A percentile compares a stretch with the other conserved stretches of the same genome.
These are phyloP conservation scores for Diophrys appendiculata DNA, from an alignment of 73 alveolate genomes.

Conservation along the genomic window DNA sequence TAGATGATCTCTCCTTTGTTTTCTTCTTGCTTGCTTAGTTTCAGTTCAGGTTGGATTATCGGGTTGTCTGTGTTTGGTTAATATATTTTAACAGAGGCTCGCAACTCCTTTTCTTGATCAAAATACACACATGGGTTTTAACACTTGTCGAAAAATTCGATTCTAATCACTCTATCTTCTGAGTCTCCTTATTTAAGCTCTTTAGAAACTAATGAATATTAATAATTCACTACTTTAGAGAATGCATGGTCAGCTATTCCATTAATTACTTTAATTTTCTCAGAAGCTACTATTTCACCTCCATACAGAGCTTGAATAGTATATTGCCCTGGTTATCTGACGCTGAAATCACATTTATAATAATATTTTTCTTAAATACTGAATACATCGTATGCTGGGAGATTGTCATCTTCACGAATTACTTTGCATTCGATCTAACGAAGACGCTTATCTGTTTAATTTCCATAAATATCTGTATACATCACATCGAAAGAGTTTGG, in stretches of 20 bases:
- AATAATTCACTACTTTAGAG: conserved; percentile 6
- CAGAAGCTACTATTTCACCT: background rate
- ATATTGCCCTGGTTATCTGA: conserved; percentile 15
- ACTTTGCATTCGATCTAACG: background rate
- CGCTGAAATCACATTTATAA: background rate
- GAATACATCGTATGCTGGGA: background rate
- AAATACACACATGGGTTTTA: background rate
- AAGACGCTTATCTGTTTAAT: background rate
- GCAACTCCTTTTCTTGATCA: conserved; percentile 6
- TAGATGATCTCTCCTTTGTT: background rate
- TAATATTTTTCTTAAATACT: background rate
- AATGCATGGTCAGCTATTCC: conserved; percentile 9
- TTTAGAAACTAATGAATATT: background rate
- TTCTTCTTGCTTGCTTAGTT: background rate
- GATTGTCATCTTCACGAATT: background rate
- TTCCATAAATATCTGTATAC: background rate
- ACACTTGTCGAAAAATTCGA: conserved; percentile 11
- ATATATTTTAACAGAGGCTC: background rate
- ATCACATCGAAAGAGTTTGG: background rate
- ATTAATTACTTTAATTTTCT: conserved; percentile 11
- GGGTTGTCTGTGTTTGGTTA: no score
- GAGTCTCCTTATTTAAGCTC: conserved; percentile 11
- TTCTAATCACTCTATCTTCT: background rate
- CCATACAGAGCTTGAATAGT: background rate
- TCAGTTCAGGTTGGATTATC: no score